These are phyloP conservation scores for Russula vinacea DNA, from an alignment of 768 basidiomycete species.

Conservation along the genomic window DNA sequence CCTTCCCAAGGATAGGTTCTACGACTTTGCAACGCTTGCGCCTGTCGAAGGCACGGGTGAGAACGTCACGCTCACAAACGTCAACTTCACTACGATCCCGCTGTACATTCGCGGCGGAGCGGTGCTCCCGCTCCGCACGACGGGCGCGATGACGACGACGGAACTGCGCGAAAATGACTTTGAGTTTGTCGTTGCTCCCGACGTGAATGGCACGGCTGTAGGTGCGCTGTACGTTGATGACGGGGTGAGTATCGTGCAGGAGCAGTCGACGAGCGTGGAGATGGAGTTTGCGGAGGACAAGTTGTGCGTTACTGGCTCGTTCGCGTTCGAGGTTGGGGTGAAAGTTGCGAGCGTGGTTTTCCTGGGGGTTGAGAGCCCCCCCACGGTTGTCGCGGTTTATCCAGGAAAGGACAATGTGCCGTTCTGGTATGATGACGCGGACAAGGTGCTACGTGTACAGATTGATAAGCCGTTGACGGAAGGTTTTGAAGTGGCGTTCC, in stretches of 20 bases:
- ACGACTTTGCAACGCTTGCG: slow-evolving; percentile 54
- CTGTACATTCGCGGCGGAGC: slow-evolving; percentile 59
- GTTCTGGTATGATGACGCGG: slow-evolving; percentile 39
- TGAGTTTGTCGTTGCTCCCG: slow-evolving; percentile 61
- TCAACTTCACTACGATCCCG: slow-evolving; percentile 58
- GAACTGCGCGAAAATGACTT: slow-evolving; percentile 54
- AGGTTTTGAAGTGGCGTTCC: slow-evolving; percentile 34
- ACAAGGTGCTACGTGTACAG: slow-evolving; percentile 46
- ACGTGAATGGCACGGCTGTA: slow-evolving; percentile 46
- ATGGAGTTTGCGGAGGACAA: slow-evolving; percentile 34
- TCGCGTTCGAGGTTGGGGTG: slow-evolving; percentile 35
- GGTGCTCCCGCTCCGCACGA: slow-evolving; percentile 54
- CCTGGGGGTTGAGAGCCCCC: slow-evolving; percentile 34
- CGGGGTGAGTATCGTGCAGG: slow-evolving; percentile 47
- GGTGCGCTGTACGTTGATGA: slow-evolving; percentile 64
- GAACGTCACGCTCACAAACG: slow-evolving; percentile 44
- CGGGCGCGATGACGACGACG: slow-evolving; percentile 59
- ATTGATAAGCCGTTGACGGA: slow-evolving; percentile 40
- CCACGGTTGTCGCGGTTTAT: slow-evolving; percentile 31
- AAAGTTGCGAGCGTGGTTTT: slow-evolving; percentile 39
- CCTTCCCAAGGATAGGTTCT: slow-evolving; percentile 62
- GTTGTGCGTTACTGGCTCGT: slow-evolving; percentile 36
- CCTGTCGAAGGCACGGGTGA: slow-evolving; percentile 50
- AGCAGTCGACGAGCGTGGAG: slow-evolving; percentile 34
- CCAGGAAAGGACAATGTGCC: slow-evolving; percentile 27